These are phyloP conservation scores for Nepenthes mirabilis DNA, from an alignment of 148 eudicot genomes.

Conservation along the genomic window DNA sequence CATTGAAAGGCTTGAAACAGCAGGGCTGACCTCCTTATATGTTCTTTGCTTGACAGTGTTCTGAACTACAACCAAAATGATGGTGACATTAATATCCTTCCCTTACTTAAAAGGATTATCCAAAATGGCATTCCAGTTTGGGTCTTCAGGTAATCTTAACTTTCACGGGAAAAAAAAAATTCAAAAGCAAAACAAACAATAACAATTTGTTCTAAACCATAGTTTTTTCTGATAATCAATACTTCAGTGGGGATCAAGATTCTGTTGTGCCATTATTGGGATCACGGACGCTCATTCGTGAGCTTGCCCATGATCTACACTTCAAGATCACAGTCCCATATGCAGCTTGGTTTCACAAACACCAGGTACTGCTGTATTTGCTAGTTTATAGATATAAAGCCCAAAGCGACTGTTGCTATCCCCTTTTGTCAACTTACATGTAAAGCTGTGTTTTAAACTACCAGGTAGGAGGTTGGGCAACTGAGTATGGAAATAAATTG, in stretches of 20 bases:
- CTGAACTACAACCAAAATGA: slow-evolving; percentile 29
- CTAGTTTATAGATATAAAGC: no score
- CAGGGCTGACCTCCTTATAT: neutral
- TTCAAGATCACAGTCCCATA: slow-evolving; percentile 46
- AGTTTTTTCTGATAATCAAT: neutral
- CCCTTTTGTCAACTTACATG: neutral
- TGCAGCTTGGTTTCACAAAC: slow-evolving; percentile 43
- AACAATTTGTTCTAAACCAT: neutral
- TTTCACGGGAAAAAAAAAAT: neutral
- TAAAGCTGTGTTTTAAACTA: neutral
- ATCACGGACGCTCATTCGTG: slow-evolving; percentile 32
- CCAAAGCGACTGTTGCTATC: neutral
- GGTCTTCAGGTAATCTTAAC: slow-evolving; percentile 37
- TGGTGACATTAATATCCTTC: slow-evolving; percentile 31
- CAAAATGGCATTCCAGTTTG: slow-evolving; percentile 41
- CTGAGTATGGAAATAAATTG: slow-evolving; percentile 41
- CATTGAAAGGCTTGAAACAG: neutral
- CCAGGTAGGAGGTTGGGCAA: slow-evolving; percentile 77
- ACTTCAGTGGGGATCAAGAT: slow-evolving; percentile 52
- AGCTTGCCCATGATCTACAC: slow-evolving; percentile 35
- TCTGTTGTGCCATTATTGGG: slow-evolving; percentile 50
- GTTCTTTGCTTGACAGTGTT: slow-evolving; percentile 11
- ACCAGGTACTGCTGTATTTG: slow-evolving; percentile 30
- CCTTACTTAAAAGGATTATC: slow-evolving; percentile 27
- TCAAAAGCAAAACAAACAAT: neutral